Conservation (phyloP, 2,329 filamentous ascomycete species). For the Arthrobotrys megalospora region DNA sequence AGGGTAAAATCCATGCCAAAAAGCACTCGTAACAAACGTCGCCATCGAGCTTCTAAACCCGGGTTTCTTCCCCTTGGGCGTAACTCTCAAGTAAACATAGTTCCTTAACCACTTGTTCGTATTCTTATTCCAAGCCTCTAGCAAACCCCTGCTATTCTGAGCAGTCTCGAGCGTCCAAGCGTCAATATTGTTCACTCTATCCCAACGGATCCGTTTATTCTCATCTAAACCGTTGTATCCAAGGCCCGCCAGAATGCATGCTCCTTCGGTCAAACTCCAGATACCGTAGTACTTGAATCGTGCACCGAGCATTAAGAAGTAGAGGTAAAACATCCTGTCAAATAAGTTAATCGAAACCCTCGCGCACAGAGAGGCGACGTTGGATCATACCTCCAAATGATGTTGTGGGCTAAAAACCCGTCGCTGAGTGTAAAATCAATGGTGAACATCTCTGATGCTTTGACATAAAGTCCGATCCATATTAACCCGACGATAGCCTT, state of each 20-base stretch:
- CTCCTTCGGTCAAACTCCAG: slow-evolving; percentile 92
- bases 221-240: slow-evolving; percentile 95
- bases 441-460: slow-evolving; percentile 78
- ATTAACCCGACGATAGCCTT: slow-evolving; percentile 81
- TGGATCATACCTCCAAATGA: slow-evolving; percentile 74
- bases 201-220: slow-evolving; percentile 86
- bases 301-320: slow-evolving; percentile 85
- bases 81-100: slow-evolving; percentile 95
- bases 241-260: slow-evolving; percentile 92
- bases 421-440: slow-evolving; percentile 76
- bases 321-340: slow-evolving; percentile 77
- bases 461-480: slow-evolving; percentile 85
- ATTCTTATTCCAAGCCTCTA: slow-evolving; percentile 98
- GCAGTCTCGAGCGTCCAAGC: slow-evolving; percentile 88
- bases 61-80: slow-evolving; percentile 93
- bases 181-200: slow-evolving; percentile 89
- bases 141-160: slow-evolving; percentile 91
- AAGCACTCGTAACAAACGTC: slow-evolving; percentile 90
- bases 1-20: slow-evolving; percentile 98
- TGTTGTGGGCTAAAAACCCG: slow-evolving; percentile 76
- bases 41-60: slow-evolving; percentile 94
- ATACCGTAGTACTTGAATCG: slow-evolving; percentile 97
- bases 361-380: neutral
- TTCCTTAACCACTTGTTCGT: slow-evolving; percentile 97
- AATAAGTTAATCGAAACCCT: neutral